phyloP scores from a whole-genome alignment of 2,329 filamentous ascomycete genomes.

The Chaetomium sp. region DNA sequence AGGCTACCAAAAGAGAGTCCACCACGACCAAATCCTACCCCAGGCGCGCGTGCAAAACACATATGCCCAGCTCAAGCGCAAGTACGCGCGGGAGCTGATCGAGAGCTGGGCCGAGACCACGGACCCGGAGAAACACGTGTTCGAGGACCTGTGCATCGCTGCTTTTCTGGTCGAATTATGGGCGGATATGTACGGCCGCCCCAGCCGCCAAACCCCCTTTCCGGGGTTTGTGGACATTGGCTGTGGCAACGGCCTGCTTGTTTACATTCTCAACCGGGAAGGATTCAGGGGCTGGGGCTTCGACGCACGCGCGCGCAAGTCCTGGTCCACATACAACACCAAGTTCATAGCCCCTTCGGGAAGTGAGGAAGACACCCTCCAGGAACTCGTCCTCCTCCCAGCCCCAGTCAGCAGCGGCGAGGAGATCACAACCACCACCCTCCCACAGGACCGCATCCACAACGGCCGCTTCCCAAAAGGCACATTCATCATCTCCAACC shows the following conservation, averaged over 20 bases:
- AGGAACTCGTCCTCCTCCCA: conserved; percentile 45
- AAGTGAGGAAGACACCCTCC: conserved; percentile 30
- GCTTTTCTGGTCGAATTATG: conserved; percentile 91
- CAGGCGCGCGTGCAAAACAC: conserved; percentile 74
- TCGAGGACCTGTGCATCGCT: conserved; percentile 86
- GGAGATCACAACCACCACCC: conserved; percentile 15
- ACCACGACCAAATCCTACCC: conserved; percentile 75
- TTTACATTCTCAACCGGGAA: conserved; percentile 73
- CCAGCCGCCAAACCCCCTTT: conserved; percentile 40
- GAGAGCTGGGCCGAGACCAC: conserved; percentile 79
- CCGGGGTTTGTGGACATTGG: conserved; percentile 94
- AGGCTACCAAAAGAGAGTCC: conserved; percentile 73
- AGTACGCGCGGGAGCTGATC: conserved; percentile 66
- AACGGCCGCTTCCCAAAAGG: conserved; percentile 62
- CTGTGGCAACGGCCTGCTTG: conserved; percentile 88
- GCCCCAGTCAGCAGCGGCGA: conserved; percentile 29
- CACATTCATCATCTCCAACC: conserved; percentile 94
- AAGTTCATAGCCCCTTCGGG: conserved; percentile 12
- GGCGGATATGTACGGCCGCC: conserved; percentile 65
- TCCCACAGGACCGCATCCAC: conserved; percentile 33
- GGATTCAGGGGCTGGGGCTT: conserved; percentile 86
- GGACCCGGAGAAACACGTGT: conserved; percentile 85
- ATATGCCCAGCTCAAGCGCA: conserved; percentile 71
- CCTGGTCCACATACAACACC: conserved; percentile 66
- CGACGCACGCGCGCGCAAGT: conserved; percentile 78